phyloP scores from a whole-genome alignment of 2,329 filamentous ascomycete species.

The Balansia obtecta region DNA sequence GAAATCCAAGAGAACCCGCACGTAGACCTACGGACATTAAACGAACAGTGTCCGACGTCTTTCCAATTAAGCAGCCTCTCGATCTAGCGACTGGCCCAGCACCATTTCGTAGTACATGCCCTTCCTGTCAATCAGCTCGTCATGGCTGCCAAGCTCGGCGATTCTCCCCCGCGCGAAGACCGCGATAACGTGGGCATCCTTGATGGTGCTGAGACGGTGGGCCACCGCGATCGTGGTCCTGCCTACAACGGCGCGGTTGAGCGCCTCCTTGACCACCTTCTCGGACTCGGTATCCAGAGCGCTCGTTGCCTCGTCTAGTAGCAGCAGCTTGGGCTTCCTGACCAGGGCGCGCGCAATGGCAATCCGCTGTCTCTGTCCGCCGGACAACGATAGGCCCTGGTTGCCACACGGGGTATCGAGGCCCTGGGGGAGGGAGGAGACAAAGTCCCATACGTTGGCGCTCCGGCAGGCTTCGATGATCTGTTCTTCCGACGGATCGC shows the following conservation, averaged over 20 bases:
- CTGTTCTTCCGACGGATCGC: conserved; percentile 20
- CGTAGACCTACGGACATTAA: no score
- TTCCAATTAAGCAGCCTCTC: conserved; percentile 18
- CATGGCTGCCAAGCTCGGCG: conserved; percentile 48
- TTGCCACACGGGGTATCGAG: conserved; percentile 53
- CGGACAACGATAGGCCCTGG: conserved; percentile 55
- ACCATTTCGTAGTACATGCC: conserved; percentile 44
- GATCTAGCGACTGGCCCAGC: conserved; percentile 28
- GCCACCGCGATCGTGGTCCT: conserved; percentile 52
- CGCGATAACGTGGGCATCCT: conserved; percentile 49
- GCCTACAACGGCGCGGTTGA: conserved; percentile 33
- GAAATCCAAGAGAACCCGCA: no score
- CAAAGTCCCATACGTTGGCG: conserved; percentile 44
- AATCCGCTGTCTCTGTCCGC: conserved; percentile 60
- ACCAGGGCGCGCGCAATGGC: conserved; percentile 63
- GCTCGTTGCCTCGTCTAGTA: conserved; percentile 62
- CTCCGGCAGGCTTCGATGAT: conserved; percentile 38
- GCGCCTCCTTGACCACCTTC: conserved; percentile 49
- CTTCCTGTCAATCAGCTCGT: conserved; percentile 37
- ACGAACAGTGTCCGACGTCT: no score
- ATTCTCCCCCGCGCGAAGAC: conserved; percentile 38
- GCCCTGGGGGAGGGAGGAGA: conserved; percentile 42
- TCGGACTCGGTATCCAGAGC: conserved; percentile 54
- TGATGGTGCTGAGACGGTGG: conserved; percentile 42
- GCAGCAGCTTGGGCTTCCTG: conserved; percentile 50